Evolutionary conservation across 495 filamentous ascomycete genomes (phyloP), one percentile per base, ranked within the genome.

Genomic region (Penicillium herquei): DNA sequence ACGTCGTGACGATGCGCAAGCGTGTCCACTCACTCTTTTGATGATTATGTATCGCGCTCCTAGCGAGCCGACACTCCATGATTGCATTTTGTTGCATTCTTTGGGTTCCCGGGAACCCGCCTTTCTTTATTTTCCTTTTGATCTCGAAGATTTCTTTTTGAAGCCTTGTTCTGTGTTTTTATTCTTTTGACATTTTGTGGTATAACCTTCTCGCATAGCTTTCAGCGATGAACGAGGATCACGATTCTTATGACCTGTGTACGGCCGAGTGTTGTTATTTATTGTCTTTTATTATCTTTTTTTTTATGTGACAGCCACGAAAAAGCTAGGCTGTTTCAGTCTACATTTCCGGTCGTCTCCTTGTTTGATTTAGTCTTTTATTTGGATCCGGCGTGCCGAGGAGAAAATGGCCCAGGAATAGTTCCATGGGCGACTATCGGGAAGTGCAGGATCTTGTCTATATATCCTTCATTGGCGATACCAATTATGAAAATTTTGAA

Each of bases 231-330:
- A 77, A 66, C 68, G 73, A 74, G 70, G 70, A 75, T 75, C 68
- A 78, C 70, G 75, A 77, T 70, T 63, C 62, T 76, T 69, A 78
- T 72, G 74, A 77, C 70, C 64, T n/a, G 65, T 77, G 65, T 72
- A 76, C 67, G 73, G 72, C 71, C 69, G 68, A 69, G 59, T 70
- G 18, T 61, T 64, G 6, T 62, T 48, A 41, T 56, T 63, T 60
- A 57, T 47, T 52, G 49, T 55, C 39, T 56, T 16, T 32, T 16
- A 21, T 31, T 33, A 32, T 7, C 11, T 14, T 31, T 13, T 5
- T 14, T 31, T 17, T 41, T n/a, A 6, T 50, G 39, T 54, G 45
- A 42, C 58, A 43, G 47, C 34, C 40, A 33, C 42, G 51, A 54
- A 54, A 51, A 52, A 48, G 45, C 35, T 52, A 49, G 51, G 53